These are phyloP conservation scores for Gaeumannomyces sp. DNA, from an alignment of 2,329 filamentous ascomycete species.

Conservation along the genomic window DNA sequence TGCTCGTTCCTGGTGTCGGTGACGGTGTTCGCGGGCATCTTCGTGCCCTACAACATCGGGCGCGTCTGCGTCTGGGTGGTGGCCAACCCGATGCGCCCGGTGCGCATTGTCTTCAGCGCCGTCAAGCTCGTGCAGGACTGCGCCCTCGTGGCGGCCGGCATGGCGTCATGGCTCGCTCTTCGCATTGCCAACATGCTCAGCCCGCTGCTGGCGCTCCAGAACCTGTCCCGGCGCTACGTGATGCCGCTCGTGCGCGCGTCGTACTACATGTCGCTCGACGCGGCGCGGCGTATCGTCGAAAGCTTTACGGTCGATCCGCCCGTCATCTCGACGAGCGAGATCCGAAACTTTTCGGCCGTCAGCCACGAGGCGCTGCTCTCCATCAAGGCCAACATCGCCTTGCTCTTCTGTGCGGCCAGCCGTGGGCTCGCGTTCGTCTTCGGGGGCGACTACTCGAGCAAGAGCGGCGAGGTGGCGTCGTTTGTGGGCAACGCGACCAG, in stretches of 20 bases:
- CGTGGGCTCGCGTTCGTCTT: conserved; percentile 35
- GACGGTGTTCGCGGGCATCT: conserved; percentile 79
- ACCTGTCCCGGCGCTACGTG: conserved; percentile 10
- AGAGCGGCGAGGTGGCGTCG: conserved; percentile 19
- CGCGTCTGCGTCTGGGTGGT: conserved; percentile 75
- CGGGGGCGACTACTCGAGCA: conserved; percentile 33
- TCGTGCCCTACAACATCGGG: conserved; percentile 86
- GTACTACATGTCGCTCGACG: conserved; percentile 35
- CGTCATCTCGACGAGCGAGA: conserved; percentile 49
- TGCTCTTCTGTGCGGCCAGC: conserved; percentile 33
- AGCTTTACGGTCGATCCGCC: conserved; percentile 46
- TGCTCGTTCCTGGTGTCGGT: conserved; percentile 84
- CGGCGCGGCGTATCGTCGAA: conserved; percentile 41
- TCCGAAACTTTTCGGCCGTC: conserved; percentile 70
- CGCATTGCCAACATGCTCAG: conserved; percentile 33
- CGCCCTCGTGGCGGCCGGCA: conserved; percentile 58
- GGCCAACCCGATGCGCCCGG: conserved; percentile 71
- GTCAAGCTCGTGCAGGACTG: conserved; percentile 78
- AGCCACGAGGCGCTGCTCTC: conserved; percentile 64
- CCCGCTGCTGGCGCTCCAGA: conserved; percentile 27
- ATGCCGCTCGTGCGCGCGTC: conserved; percentile 22
- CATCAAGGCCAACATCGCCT: conserved; percentile 48
- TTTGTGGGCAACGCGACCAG: conserved; percentile 17
- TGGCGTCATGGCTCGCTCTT: conserved; percentile 34
- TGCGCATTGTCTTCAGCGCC: conserved; percentile 64